These are phyloP conservation scores for Populus pruinosa DNA, from an alignment of 345 rosid genomes.

Conservation along the genomic window DNA sequence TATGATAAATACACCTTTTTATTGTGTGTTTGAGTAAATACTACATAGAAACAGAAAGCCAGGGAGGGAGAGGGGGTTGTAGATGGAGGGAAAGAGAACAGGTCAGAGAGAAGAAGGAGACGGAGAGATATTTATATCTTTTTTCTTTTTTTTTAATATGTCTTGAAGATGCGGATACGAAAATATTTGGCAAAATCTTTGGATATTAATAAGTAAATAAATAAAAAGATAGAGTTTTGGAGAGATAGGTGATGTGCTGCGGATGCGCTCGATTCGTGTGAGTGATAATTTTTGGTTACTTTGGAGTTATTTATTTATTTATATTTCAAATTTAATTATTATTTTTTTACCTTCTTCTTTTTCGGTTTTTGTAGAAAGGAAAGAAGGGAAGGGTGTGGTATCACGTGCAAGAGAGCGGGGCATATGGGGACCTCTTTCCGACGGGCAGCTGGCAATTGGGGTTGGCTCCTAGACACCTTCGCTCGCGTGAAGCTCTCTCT, in stretches of 20 bases:
- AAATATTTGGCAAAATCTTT: background rate
- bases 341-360: too few species aligned
- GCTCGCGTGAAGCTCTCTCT: constrained; percentile 39
- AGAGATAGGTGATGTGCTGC: background rate
- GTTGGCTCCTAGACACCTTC: constrained; percentile 44
- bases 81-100: background rate
- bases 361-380: constrained; percentile 1
- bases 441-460: constrained; percentile 49
- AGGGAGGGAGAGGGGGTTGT: background rate
- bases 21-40: too few species aligned
- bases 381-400: constrained; percentile 20
- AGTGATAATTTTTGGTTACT: background rate
- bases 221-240: background rate
- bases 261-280: background rate
- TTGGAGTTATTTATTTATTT: background rate
- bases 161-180: too few species aligned
- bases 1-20: background rate
- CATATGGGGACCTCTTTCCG: constrained; percentile 48
- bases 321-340: background rate
- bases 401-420: constrained; percentile 52
- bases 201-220: background rate
- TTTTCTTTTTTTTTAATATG: too few species aligned
- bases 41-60: constrained; percentile 8
- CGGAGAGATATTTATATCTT: background rate
- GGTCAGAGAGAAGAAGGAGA: background rate